These are phyloP conservation scores for Alternaria tenuissima DNA, from an alignment of 2,329 filamentous ascomycete species.

Conservation along the genomic window DNA sequence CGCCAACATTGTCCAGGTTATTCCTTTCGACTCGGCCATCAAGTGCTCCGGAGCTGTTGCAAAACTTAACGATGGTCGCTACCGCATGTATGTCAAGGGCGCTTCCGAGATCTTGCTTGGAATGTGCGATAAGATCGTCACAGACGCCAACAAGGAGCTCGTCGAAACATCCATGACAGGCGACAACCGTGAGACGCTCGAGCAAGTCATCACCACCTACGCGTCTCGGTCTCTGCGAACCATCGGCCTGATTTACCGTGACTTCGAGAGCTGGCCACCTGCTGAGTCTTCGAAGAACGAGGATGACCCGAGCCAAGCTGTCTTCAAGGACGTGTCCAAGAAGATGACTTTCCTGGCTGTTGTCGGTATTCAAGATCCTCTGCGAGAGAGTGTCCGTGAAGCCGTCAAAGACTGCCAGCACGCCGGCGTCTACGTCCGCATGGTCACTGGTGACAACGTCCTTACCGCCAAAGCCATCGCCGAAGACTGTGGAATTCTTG, in stretches of 20 bases:
- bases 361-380: slow-evolving; percentile 82
- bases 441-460: slow-evolving; percentile 87
- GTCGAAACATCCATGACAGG: slow-evolving; percentile 62
- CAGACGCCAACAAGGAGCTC: slow-evolving; percentile 67
- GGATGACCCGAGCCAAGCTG: slow-evolving; percentile 68
- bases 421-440: slow-evolving; percentile 80
- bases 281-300: slow-evolving; percentile 63
- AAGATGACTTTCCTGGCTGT: slow-evolving; percentile 78
- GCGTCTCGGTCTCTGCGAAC: slow-evolving; percentile 82
- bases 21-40: slow-evolving; percentile 69
- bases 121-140: slow-evolving; percentile 62
- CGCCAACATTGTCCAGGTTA: slow-evolving; percentile 64
- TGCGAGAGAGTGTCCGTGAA: slow-evolving; percentile 76
- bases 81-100: slow-evolving; percentile 64
- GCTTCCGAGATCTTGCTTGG: slow-evolving; percentile 61
- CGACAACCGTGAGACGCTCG: slow-evolving; percentile 67
- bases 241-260: slow-evolving; percentile 82
- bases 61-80: slow-evolving; percentile 63
- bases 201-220: slow-evolving; percentile 76
- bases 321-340: slow-evolving; percentile 73
- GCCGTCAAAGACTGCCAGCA: slow-evolving; percentile 77
- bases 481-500: slow-evolving; percentile 78
- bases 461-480: slow-evolving; percentile 82
- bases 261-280: slow-evolving; percentile 85
- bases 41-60: slow-evolving; percentile 76